A percentile compares a stretch with the other conserved stretches of the same genome.
These are phyloP conservation scores for Wickerhamomyces chaumierensis DNA, from an alignment of 805 yeast species.

Conservation along the genomic window DNA sequence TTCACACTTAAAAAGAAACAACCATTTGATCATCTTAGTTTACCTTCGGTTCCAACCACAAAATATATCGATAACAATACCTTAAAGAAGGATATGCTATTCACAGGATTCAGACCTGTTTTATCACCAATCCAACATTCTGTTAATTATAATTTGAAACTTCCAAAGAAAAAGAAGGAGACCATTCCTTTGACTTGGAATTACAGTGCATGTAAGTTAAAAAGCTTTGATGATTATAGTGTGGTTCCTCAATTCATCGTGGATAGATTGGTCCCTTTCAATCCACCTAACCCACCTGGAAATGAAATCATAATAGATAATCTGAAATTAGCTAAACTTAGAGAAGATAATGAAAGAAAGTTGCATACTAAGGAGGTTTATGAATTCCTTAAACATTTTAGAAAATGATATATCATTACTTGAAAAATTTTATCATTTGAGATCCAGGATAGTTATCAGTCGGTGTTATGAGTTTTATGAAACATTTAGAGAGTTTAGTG, in stretches of 20 bases:
- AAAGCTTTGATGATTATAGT: constrained; percentile 15
- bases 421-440: too few species aligned
- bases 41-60: constrained; percentile 16
- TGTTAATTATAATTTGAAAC: constrained; percentile 2
- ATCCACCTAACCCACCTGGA: constrained; percentile 14
- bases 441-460: too few species aligned
- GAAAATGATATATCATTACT: constrained; percentile 1
- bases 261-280: constrained; percentile 15
- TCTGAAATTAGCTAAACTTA: constrained; percentile 7
- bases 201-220: constrained; percentile 14
- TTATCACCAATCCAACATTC: constrained; percentile 16
- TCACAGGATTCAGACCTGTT: constrained; percentile 17
- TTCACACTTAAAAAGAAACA: neutral
- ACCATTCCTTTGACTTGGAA: constrained; percentile 17
- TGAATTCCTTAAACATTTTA: constrained; percentile 15
- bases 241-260: constrained; percentile 18
- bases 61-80: constrained; percentile 13
- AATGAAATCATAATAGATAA: constrained; percentile 16
- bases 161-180: constrained; percentile 7
- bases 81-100: constrained; percentile 14
- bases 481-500: too few species aligned
- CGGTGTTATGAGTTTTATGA: too few species aligned
- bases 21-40: neutral
- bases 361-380: constrained; percentile 11
- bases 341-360: constrained; percentile 14